Conservation (phyloP, 805 yeast species). For the Isabelozyma heimii region DNA sequence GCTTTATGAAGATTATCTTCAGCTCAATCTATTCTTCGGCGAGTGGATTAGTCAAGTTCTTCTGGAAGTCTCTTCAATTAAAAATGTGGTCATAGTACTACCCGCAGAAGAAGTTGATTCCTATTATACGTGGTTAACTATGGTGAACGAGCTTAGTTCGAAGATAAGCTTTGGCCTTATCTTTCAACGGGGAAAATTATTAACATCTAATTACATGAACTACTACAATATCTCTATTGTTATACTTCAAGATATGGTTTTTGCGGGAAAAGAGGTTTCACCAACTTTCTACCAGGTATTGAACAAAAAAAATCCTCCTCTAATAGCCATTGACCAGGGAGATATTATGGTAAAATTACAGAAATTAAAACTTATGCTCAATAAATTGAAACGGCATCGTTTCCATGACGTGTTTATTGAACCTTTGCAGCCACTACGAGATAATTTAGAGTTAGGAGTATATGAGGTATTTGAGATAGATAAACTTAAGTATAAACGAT, state of each 20-base stretch:
- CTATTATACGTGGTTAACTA: background rate
- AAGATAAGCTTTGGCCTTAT: background rate
- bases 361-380: background rate
- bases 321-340: background rate
- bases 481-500: slow-evolving; percentile 61
- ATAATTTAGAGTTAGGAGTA: slow-evolving; percentile 53
- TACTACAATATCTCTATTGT: background rate
- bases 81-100: too few species aligned
- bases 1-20: background rate
- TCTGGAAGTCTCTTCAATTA: background rate
- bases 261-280: background rate
- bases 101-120: background rate
- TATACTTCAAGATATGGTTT: background rate
- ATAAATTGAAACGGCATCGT: background rate
- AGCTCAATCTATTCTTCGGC: background rate
- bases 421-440: slow-evolving; percentile 74
- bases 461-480: slow-evolving; percentile 76
- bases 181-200: background rate
- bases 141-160: background rate
- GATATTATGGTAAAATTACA: background rate
- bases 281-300: background rate
- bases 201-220: background rate
- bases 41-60: background rate
- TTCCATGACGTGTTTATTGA: slow-evolving; percentile 16
- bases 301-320: background rate